Evolutionary conservation across 164 flowering plant species (phyloP).

Genomic region (Annona cherimola): DNA sequence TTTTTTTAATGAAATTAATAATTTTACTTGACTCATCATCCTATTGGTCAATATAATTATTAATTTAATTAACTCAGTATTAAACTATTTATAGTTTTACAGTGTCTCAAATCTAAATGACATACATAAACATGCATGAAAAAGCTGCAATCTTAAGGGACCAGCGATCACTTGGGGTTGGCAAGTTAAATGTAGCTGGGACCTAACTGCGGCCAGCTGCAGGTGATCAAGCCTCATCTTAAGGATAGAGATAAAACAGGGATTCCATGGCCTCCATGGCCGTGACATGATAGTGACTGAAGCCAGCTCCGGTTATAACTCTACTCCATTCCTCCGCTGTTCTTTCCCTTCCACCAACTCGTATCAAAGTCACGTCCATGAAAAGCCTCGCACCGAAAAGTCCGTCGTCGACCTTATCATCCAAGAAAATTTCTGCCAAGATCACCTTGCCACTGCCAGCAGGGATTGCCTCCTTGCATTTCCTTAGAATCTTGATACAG

Average conservation of each 20-base stretch:
- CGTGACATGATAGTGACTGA: conserved; percentile 19
- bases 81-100: too few relatives aligned
- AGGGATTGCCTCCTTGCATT: conserved; percentile 31
- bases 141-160: too few relatives aligned
- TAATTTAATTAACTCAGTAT: too few relatives aligned
- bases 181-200: too few relatives aligned
- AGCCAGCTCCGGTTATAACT: conserved; percentile 31
- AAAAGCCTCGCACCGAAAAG: neutral
- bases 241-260: conserved; percentile 16
- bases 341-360: conserved; percentile 32
- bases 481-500: conserved; percentile 26
- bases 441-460: conserved; percentile 37
- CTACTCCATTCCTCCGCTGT: conserved; percentile 33
- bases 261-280: conserved; percentile 24
- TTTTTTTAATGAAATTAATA: too few relatives aligned
- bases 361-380: conserved; percentile 32
- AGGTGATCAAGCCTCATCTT: too few relatives aligned
- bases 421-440: conserved; percentile 28
- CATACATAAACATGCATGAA: too few relatives aligned
- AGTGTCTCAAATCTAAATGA: too few relatives aligned
- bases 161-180: too few relatives aligned
- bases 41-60: too few relatives aligned
- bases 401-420: conserved; percentile 12
- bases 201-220: too few relatives aligned
- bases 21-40: too few relatives aligned